Conservation (phyloP, 352 stramenopile genomes). For the Phytophthora idaei region DNA sequence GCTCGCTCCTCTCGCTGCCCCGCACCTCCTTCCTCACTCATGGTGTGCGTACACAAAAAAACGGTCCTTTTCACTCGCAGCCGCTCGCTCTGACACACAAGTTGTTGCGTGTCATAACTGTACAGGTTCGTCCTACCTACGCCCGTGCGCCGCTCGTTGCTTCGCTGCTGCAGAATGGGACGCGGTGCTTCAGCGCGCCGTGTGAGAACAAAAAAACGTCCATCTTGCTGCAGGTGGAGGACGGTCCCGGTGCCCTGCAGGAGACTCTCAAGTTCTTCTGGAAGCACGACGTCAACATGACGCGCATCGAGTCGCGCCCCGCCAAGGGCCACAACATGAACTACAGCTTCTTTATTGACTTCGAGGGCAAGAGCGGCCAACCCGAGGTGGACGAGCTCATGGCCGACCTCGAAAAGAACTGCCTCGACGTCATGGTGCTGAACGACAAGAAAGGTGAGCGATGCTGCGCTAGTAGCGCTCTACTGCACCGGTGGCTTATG, state of each 20-base stretch:
- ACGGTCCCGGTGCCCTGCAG: conserved; percentile 89
- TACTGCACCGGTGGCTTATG: background rate
- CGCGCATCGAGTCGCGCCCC: conserved; percentile 95
- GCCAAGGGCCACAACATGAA: conserved; percentile 81
- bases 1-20: conserved; percentile 14
- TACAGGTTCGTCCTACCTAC: conserved; percentile 20
- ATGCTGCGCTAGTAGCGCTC: background rate
- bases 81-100: conserved; percentile 1
- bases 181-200: conserved; percentile 25
- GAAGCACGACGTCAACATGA: conserved; percentile 98
- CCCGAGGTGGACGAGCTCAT: conserved; percentile 85
- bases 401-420: conserved; percentile 83
- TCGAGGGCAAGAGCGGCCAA: conserved; percentile 88
- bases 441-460: conserved; percentile 91
- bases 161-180: conserved; percentile 15
- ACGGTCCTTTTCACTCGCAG: too few relatives aligned
- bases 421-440: conserved; percentile 91
- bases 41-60: conserved; percentile 1
- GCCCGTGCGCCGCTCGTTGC: conserved; percentile 2
- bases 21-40: conserved; percentile 23
- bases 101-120: background rate
- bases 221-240: conserved; percentile 76
- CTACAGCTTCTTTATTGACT: conserved; percentile 95
- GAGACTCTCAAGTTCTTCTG: conserved; percentile 97
- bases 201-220: conserved; percentile 74